These are phyloP conservation scores for Ambrosiella cleistominuta DNA, from an alignment of 2,329 filamentous ascomycete genomes.

Conservation along the genomic window DNA sequence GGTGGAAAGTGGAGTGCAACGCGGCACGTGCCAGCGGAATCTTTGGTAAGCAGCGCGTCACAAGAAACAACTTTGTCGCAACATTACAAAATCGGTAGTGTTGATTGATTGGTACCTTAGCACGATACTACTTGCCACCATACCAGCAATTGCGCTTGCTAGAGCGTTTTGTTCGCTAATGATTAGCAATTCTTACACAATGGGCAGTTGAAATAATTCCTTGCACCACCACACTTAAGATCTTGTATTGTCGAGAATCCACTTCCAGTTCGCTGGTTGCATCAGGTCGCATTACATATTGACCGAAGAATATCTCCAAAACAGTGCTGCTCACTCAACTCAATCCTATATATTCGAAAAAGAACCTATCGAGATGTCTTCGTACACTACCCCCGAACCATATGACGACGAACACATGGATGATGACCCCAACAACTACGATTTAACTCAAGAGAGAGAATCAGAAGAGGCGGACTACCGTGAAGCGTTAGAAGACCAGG, in stretches of 20 bases:
- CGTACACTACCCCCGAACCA: constrained; percentile 15
- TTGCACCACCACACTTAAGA: background rate
- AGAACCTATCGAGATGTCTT: background rate
- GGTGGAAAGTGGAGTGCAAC: constrained; percentile 6
- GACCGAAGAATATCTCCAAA: constrained; percentile 40
- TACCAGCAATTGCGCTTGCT: background rate
- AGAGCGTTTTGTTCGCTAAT: background rate
- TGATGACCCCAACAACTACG: constrained; percentile 7
- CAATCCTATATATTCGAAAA: background rate
- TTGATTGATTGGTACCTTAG: background rate
- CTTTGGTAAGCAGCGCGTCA: constrained; percentile 1
- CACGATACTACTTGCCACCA: background rate
- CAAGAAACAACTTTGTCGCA: background rate
- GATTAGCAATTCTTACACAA: background rate
- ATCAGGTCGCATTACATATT: constrained; percentile 11
- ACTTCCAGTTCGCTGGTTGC: background rate
- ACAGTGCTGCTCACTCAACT: constrained; percentile 31
- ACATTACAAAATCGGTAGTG: background rate
- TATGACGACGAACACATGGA: constrained; percentile 16
- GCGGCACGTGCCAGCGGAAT: constrained; percentile 8
- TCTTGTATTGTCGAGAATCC: background rate
- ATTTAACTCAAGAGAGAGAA: constrained; percentile 26
- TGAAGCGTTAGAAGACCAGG: constrained; percentile 20
- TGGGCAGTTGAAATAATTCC: background rate
- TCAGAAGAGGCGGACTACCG: constrained; percentile 26